Percentiles rank a stretch among this genome's conserved stretches.
Evolutionary conservation across 2,329 filamentous ascomycete species (phyloP).

Genomic region (Cadophora sp.): DNA sequence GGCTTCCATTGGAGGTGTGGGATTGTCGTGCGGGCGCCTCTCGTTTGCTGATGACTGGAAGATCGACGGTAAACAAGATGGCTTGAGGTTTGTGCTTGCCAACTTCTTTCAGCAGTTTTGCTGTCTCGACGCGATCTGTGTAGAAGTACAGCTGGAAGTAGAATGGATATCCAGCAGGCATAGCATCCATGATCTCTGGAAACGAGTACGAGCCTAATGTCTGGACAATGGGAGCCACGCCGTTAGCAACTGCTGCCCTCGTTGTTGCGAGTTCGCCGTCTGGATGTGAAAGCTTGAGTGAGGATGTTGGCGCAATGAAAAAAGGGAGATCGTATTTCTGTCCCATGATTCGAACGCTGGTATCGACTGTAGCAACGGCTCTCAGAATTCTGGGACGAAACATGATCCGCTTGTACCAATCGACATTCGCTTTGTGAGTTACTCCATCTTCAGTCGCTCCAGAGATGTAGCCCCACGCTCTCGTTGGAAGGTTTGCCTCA

Average conservation of each 20-base stretch:
- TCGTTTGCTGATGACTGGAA: conserved; percentile 60
- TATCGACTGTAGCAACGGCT: conserved; percentile 58
- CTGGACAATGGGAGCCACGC: conserved; percentile 55
- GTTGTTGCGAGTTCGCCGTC: conserved; percentile 67
- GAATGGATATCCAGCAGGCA: conserved; percentile 14
- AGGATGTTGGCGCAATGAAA: conserved; percentile 66
- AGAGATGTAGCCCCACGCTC: conserved; percentile 70
- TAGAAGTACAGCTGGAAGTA: conserved; percentile 68
- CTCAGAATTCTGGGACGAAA: conserved; percentile 63
- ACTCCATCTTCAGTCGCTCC: conserved; percentile 71
- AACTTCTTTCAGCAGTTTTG: conserved; percentile 53
- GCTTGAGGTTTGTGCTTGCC: conserved; percentile 53
- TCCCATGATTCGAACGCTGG: conserved; percentile 59
- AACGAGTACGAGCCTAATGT: conserved; percentile 56
- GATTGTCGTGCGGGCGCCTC: conserved; percentile 51
- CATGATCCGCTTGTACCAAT: conserved; percentile 58
- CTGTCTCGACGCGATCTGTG: conserved; percentile 55
- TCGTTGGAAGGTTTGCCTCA: conserved; percentile 57
- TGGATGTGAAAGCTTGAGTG: conserved; percentile 65
- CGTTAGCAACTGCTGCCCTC: conserved; percentile 53
- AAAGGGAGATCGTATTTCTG: conserved; percentile 58
- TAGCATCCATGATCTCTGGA: conserved; percentile 51
- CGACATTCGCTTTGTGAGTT: conserved; percentile 60
- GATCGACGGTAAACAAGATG: conserved; percentile 62
- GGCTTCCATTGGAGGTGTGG: conserved; percentile 49